Evolutionary conservation across 1,139 yeast genomes (phyloP), one percentile per base, ranked within the genome.

Genomic region (Yamadazyma siamensis): DNA sequence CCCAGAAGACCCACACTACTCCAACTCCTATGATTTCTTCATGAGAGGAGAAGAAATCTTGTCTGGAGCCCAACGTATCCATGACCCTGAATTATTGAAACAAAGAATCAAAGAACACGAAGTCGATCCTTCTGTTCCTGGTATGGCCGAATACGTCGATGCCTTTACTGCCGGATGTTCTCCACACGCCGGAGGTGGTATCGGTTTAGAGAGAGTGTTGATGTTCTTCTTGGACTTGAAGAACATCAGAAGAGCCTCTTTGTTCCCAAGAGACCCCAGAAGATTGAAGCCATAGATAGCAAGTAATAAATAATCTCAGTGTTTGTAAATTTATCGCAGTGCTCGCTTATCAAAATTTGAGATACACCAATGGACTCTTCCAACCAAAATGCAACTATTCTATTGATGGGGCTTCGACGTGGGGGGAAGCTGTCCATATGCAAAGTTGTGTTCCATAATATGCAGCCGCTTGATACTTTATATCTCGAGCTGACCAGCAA

Each of bases 161-260:
- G 94, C 96, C 13, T 91, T 94, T 70, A 68, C 76, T 28, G 89
- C 83, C 56, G 99, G 97, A 13, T 91, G 96, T 72, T 81, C 96
- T 44, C 98, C 99, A 29, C 99, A 91, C 52, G 99, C 96, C 15
- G 99, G 99, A 59, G 99, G 98, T 67, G 99, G 99, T 65, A 91
- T 91, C 58, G 99, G 99, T 50, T 71, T 91, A 46, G 99, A 91
- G 68, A 86, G 99, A 71, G 98, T 91, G 25, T 88, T 91, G 44
- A 91, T 91, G 97, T 91, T 91, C 77, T 91, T 76, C 79, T 75
- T 91, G 59, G 98, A 87, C 55, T 74, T 91, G 69, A 89, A 88
- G 71, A 94, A 91, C 66, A 91, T 91, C 50, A 86, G 99, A 65
- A 84, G 97, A 59, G 96, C 99, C 15, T 82, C 95, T 9, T 69